Percentiles rank a stretch among this genome's conserved stretches.
Evolutionary conservation across 2,329 filamentous ascomycete genomes (phyloP).

Genomic region (Escovopsis sp.): DNA sequence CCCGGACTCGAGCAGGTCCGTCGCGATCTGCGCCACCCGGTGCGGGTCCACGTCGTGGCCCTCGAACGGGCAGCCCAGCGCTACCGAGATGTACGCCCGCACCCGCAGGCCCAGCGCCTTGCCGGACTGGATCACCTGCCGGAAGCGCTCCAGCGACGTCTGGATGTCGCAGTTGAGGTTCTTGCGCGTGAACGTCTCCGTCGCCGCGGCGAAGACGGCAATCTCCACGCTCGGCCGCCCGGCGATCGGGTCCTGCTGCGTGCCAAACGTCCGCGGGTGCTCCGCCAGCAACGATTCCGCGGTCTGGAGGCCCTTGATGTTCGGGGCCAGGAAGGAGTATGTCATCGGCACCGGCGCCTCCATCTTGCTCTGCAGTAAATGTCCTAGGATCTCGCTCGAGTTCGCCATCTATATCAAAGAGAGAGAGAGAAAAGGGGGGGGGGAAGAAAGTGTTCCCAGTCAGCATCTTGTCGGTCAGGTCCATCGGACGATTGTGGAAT

Average conservation of each 20-base stretch:
- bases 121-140: conserved; percentile 52
- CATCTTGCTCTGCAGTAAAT: conserved; percentile 46
- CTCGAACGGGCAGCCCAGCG: conserved; percentile 66
- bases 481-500: background rate
- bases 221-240: conserved; percentile 46
- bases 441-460: no score
- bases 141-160: conserved; percentile 56
- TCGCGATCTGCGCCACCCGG: conserved; percentile 50
- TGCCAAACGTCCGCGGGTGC: conserved; percentile 34
- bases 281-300: conserved; percentile 39
- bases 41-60: conserved; percentile 49
- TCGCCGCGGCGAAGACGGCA: conserved; percentile 70
- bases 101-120: conserved; percentile 53
- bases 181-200: conserved; percentile 63
- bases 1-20: conserved; percentile 64
- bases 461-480: background rate
- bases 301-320: conserved; percentile 55
- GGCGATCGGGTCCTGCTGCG: conserved; percentile 30
- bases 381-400: conserved; percentile 58
- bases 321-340: conserved; percentile 72
- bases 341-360: conserved; percentile 42
- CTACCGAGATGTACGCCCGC: conserved; percentile 67
- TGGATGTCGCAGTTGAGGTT: conserved; percentile 73
- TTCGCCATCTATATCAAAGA: conserved; percentile 51
- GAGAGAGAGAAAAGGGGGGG: no score